Evolutionary conservation across 192 early-diverging fungal species (phyloP), one percentile per base, ranked within the genome.

Genomic region (Lobosporangium transversale): DNA sequence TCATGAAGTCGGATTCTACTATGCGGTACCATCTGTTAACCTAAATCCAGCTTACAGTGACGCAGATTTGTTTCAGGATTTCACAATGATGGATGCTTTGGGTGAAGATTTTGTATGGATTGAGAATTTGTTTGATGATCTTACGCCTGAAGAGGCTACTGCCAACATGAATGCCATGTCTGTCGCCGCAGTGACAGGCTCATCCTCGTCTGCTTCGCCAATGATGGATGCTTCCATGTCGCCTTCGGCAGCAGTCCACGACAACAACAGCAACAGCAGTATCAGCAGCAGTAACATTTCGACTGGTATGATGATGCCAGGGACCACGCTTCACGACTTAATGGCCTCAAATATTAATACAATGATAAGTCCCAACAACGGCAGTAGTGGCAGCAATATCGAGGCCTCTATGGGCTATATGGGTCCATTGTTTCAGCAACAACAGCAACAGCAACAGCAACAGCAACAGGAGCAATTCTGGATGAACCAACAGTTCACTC

Each of bases 101-200:
- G 71, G 73, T 15, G 73, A 76, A 44, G 65, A 76, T 45, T 76
- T 76, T 57, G 73, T 76, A 8, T 76, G 73, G 73, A 67, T 76
- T 40, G 64, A 76, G 58, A 67, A 76, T 30, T 15, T 76, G 64
- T 76, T 76, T 62, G 73, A 76, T 12, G 73, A 76, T 5, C 73
- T 65, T 2, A 57, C 62, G 0, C 64, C 65, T n/a, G 73, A 76
- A 32, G 73, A 76, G 17, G 59, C 62, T 1, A 65, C 58, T 6
- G 73, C 73, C 15, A 66, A 59, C 29, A 66, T 75, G 71, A 32
- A 30, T 17, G 62, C 71, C 24, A 66, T 76, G 73, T 76, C 73
- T 24, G 65, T 76, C 3, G 73, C 73, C 26, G 73, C 73, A 27
- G 65, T 40, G 37, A 40, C 8, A 10, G 37, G 37, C 8, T 40